Evolutionary conservation across 106 monocot species (phyloP), one percentile per base, ranked within the genome.

Genomic region (Apostasia shenzhenica): DNA sequence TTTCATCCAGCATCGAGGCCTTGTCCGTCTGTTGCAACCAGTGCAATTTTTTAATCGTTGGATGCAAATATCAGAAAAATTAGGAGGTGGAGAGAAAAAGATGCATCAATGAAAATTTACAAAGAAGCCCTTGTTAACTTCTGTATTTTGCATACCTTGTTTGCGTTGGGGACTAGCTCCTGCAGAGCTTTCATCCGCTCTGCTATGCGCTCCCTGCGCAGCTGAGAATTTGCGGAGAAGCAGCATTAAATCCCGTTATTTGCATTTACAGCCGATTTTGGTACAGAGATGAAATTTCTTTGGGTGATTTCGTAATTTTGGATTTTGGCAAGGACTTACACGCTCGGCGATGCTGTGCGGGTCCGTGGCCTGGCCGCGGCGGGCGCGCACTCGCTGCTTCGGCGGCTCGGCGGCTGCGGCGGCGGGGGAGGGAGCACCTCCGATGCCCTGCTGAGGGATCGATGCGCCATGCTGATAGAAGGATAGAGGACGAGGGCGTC

Each of bases 1-100:
- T 94, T 91, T 94, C 94, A 81, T 94, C 94, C 72, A 94, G 88
- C 94, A 91, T 94, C 57, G 94, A 94, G 42, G 94, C 94, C 77
- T 94, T 94, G 83, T 94, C 94, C 45, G 94, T 94, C 94, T 94
- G 90, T 64, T 54, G 66, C 68, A 57, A 57, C 67, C 71, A 76
- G 26, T 0, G 26, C 26, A 26, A 26, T 26, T 26, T 26, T 26
- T 26, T 26, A 26, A 26, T 26, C 26, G 26, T 26, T 26, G 26
- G 26, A 26, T 26, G 26, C 57, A 57, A 57, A 57, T 57, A 57
- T 4, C 2, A 14, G 3, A 57, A 57, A 57, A 14, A 6, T 57
- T n/a, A 70, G 2, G 40, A 61, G 8, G 49, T 14, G 41, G 9
- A 41, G 13, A 67, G 5, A 3, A 68, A 1, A 1, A 59, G 54